Evolutionary conservation across 2,329 filamentous ascomycete genomes (phyloP), one percentile per base, ranked within the genome.

Genomic region (Kalmusia sp.): DNA sequence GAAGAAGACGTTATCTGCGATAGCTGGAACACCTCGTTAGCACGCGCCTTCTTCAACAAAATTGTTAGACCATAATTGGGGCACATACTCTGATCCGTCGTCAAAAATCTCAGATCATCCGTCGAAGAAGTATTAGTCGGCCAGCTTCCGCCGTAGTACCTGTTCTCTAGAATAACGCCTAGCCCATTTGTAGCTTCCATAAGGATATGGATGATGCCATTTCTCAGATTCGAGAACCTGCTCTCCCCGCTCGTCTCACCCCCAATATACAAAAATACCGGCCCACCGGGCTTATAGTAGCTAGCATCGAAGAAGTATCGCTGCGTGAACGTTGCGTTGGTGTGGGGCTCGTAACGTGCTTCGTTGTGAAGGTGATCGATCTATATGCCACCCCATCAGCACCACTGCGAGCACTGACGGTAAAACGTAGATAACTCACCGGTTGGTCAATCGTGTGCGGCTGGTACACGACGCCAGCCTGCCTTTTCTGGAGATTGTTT

Each of bases 271-370:
- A 81, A 60, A 54, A 79, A 78, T 0, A 83, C 74, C 1, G 80
- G 83, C 0, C 82, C 82, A 15, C 83, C 82, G 11, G 81, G 74
- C 56, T 80, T 77, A 62, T 84, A 85, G 65, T 83, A 83, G 0
- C 77, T 77, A 4, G 76, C 72, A 56, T 82, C 82, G 39, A 84
- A 80, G 62, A 80, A 84, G 63, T 82, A 85, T 40, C 81, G 77
- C 65, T 84, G 82, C 44, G 76, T 75, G 63, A 84, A 85, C 1
- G 81, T 85, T 15, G 72, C 79, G 52, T 77, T 76, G 11, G 74
- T 74, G 57, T 76, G 78, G 4, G 73, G 76, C 11, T 62, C 60
- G 62, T 79, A 80, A 7, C 66, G 65, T n/a, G 66, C 57, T 31
- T 67, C 70, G n/a, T 75, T 52, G 6, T 75, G 78, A 41, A 80